Conservation (phyloP, 495 filamentous ascomycete species). For the Penicillium paxilli region DNA sequence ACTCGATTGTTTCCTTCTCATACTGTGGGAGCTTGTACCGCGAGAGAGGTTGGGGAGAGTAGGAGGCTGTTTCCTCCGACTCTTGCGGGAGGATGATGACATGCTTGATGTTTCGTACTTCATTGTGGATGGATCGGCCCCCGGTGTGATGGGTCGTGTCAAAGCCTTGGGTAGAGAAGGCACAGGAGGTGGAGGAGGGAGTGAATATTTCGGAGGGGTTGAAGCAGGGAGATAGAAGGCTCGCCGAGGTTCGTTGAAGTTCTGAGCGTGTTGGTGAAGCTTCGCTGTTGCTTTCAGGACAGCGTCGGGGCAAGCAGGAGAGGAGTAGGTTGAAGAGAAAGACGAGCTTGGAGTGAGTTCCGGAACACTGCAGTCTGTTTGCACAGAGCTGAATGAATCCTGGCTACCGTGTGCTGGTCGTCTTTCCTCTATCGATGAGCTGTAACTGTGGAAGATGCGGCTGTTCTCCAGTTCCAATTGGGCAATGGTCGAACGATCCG, state of each 20-base stretch:
- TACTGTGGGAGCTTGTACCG: slow-evolving; percentile 15
- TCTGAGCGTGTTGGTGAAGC: slow-evolving; percentile 25
- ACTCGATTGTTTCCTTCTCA: slow-evolving; percentile 30
- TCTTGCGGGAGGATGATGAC: slow-evolving; percentile 30
- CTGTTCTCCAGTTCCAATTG: slow-evolving; percentile 40
- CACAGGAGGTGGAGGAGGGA: slow-evolving; percentile 32
- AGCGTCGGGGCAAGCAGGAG: slow-evolving; percentile 31
- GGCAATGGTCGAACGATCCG: slow-evolving; percentile 37
- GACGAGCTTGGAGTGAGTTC: slow-evolving; percentile 49
- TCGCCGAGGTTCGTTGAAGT: slow-evolving; percentile 11
- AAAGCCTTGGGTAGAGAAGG: slow-evolving; percentile 17
- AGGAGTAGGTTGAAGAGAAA: slow-evolving; percentile 44
- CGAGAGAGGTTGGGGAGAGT: slow-evolving; percentile 32
- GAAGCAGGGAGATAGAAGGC: slow-evolving; percentile 34
- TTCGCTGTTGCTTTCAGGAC: slow-evolving; percentile 33
- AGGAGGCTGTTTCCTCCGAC: slow-evolving; percentile 35
- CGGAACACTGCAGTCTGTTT: slow-evolving; percentile 35
- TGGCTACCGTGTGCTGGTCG: slow-evolving; percentile 32
- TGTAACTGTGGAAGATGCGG: slow-evolving; percentile 28
- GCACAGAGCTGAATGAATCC: slow-evolving; percentile 39
- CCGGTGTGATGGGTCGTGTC: slow-evolving; percentile 24
- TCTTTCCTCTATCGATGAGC: slow-evolving; percentile 26
- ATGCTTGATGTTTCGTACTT: slow-evolving; percentile 23
- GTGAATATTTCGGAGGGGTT: slow-evolving; percentile 34
- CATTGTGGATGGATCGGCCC: slow-evolving; percentile 35